Evolutionary conservation across 495 filamentous ascomycete species (phyloP).

Genomic region (Aspergillus cavernicola): DNA sequence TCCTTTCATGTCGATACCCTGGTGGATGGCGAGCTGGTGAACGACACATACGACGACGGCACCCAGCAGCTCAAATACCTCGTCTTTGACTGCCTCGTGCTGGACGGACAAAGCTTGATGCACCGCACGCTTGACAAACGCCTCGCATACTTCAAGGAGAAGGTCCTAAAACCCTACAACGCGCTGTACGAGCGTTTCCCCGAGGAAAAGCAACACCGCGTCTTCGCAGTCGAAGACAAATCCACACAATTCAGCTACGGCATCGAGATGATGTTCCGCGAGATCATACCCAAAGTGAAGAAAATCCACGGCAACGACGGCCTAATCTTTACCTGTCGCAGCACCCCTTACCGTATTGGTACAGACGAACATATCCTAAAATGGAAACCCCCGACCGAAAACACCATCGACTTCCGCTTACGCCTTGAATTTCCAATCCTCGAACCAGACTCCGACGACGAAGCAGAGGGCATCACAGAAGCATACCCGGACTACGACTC

Average conservation of each 20-base stretch:
- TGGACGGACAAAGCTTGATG: constrained; percentile 75
- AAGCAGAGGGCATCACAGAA: constrained; percentile 53
- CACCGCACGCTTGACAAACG: constrained; percentile 80
- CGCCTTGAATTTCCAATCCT: constrained; percentile 69
- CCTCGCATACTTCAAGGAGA: constrained; percentile 77
- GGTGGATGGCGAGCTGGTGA: constrained; percentile 89
- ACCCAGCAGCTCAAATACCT: constrained; percentile 69
- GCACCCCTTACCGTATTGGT: constrained; percentile 77
- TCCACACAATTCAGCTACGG: constrained; percentile 82
- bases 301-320: constrained; percentile 85
- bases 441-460: constrained; percentile 65
- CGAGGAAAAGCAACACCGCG: constrained; percentile 62
- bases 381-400: constrained; percentile 92
- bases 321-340: constrained; percentile 91
- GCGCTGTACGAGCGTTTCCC: constrained; percentile 64
- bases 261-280: constrained; percentile 84
- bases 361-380: constrained; percentile 93
- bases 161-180: constrained; percentile 76
- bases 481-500: constrained; percentile 57
- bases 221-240: constrained; percentile 82
- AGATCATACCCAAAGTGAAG: constrained; percentile 74
- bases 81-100: constrained; percentile 86
- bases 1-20: constrained; percentile 76
- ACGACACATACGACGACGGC: constrained; percentile 64
- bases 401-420: constrained; percentile 88